Conservation (phyloP, 2,329 filamentous ascomycete genomes). For the Phyllosticta ampelicida region DNA sequence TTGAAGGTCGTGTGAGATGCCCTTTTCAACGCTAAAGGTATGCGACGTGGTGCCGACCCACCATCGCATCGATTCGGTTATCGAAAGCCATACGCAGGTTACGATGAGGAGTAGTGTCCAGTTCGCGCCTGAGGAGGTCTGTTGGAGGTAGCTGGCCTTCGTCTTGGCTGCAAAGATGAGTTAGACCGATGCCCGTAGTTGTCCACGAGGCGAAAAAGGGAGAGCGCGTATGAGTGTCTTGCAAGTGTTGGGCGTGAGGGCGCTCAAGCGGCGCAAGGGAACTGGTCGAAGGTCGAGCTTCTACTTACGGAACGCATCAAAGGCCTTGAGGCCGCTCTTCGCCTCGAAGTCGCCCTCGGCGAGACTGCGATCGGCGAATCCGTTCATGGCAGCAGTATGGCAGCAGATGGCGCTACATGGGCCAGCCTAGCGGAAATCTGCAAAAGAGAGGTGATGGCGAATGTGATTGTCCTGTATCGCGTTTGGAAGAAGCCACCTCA, state of each 20-base stretch:
- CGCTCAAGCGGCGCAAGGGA: not conserved
- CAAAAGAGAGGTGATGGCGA: not conserved
- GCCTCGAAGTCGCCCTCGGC: slow-evolving; percentile 73
- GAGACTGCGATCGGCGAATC: slow-evolving; percentile 55
- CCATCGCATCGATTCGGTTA: slow-evolving; percentile 72
- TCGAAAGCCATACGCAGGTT: slow-evolving; percentile 63
- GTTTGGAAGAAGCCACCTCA: slow-evolving; percentile 9
- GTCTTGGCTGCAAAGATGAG: slow-evolving; percentile 61
- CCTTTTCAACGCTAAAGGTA: slow-evolving; percentile 88
- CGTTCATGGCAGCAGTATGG: slow-evolving; percentile 52
- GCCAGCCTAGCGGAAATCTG: not conserved
- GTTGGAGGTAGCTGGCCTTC: slow-evolving; percentile 82
- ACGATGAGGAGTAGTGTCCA: slow-evolving; percentile 79
- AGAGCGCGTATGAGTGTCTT: slow-evolving; percentile 54
- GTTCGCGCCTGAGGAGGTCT: slow-evolving; percentile 77
- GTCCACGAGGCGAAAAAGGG: not conserved
- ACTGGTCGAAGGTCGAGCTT: not conserved
- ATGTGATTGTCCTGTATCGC: not conserved
- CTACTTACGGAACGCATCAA: slow-evolving; percentile 88
- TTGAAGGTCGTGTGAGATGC: slow-evolving; percentile 75
- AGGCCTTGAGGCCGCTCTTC: slow-evolving; percentile 57
- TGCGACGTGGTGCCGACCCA: slow-evolving; percentile 76
- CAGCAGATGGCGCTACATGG: slow-evolving; percentile 6
- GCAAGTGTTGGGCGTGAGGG: slow-evolving; percentile 1
- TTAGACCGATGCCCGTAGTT: not conserved